Evolutionary conservation across 1,139 yeast genomes (phyloP), one percentile per base, ranked within the genome.

Genomic region (Wickerhamomyces sp.): DNA sequence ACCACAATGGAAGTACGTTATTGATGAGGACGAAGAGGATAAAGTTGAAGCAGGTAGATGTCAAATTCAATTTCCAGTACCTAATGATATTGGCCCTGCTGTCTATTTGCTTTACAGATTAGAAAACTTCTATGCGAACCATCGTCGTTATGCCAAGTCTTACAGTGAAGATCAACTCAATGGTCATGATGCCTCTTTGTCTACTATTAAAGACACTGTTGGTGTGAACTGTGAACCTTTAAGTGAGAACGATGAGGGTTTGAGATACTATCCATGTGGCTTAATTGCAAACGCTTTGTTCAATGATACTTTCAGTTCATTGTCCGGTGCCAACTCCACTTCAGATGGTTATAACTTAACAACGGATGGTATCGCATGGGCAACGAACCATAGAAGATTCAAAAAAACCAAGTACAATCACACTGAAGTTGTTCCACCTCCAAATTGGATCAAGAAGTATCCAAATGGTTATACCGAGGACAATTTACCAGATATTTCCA

Each of bases 201-300:
- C 44, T 12, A 66, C 58, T 23, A 76, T 91, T 41, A 80, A 82
- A 52, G 72, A 80, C 48, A 72, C 81, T 1, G 74, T 69, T 28
- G 94, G 93, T 33, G 91, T 84, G 54, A 86, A 84, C 56, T 91
- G 99, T 65, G 74, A 85, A 54, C 98, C 99, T 3, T 69, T 91
- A 51, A 54, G 69, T 9, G 68, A 76, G 46, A 45, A 55, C 21
- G 55, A 52, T 0, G 70, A 79, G 27, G 85, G 82, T 6, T 66
- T 66, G 40, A 78, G 73, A 19, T 70, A 75, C 47, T 91, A 91
- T 57, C 98, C 98, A 8, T 91, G 98, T 64, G 98, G 98, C 1
- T 68, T 91, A 42, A 89, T 91, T 55, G 96, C 98, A 34, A 91
- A 91, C 61, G 83, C 97, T 1, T 59, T 78, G 55, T 91, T 91